phyloP scores from a whole-genome alignment of 192 early-diverging fungal genomes.

The Allomyces macrogynus region DNA sequence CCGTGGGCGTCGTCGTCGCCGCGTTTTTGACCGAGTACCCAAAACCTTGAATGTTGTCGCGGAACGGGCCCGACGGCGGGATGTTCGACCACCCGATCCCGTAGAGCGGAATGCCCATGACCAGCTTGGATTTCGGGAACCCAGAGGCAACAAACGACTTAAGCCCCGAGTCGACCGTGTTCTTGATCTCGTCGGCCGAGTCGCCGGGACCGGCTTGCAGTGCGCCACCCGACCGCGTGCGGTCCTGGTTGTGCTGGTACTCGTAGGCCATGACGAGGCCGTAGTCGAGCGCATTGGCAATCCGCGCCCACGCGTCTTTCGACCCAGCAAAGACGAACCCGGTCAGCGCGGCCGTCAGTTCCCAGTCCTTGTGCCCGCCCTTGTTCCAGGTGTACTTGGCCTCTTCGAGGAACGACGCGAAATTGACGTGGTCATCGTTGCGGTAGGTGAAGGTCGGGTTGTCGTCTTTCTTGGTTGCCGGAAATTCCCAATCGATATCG shows the following conservation, averaged over 20 bases:
- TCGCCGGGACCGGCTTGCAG: neutral
- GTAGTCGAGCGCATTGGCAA: too few relatives aligned
- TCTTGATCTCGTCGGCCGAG: neutral
- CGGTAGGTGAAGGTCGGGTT: neutral
- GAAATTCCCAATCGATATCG: slow-evolving; percentile 5
- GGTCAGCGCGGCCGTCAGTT: neutral
- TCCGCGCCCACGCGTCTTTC: too few relatives aligned
- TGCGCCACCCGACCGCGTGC: neutral
- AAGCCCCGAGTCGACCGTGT: neutral
- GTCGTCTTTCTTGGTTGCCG: neutral
- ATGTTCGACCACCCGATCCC: neutral
- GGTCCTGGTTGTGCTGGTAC: neutral
- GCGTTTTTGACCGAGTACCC: neutral
- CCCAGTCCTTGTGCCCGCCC: slow-evolving; percentile 1
- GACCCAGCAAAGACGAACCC: neutral
- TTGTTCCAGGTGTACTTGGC: neutral
- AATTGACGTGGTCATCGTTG: slow-evolving; percentile 1
- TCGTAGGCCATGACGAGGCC: neutral
- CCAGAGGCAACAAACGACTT: neutral
- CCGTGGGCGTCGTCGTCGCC: neutral
- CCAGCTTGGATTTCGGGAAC: neutral
- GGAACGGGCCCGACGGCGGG: neutral
- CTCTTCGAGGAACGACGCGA: slow-evolving; percentile 1
- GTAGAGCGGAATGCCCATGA: neutral
- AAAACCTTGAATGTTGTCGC: neutral